phyloP scores from a whole-genome alignment of 2,329 filamentous ascomycete genomes.

The Talaromyces piceae region DNA sequence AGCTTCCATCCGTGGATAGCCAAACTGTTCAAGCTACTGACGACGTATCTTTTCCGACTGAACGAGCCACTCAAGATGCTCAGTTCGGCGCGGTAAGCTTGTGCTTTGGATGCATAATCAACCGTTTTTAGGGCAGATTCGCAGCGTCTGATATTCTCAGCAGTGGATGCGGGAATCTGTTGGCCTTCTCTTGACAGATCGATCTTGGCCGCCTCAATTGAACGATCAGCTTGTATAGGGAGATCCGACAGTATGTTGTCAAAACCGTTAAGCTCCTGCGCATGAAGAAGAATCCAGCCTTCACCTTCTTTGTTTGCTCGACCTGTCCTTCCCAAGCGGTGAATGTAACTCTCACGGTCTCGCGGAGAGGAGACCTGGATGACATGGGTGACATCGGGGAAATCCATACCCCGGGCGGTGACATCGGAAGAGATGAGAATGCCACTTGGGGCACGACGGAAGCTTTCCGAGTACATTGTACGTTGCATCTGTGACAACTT shows the following conservation, averaged over 20 bases:
- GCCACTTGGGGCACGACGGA: slow-evolving; percentile 57
- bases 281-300: slow-evolving; percentile 53
- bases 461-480: slow-evolving; percentile 62
- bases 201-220: slow-evolving; percentile 34
- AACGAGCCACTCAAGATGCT: slow-evolving; percentile 19
- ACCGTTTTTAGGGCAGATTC: slow-evolving; percentile 28
- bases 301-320: slow-evolving; percentile 58
- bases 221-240: slow-evolving; percentile 41
- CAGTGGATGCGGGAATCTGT: slow-evolving; percentile 11
- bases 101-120: slow-evolving; percentile 19
- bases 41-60: slow-evolving; percentile 29
- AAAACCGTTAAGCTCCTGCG: slow-evolving; percentile 45
- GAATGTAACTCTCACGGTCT: slow-evolving; percentile 65
- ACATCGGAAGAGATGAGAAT: slow-evolving; percentile 74
- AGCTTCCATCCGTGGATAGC: slow-evolving; percentile 43
- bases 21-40: slow-evolving; percentile 40
- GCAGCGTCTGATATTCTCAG: slow-evolving; percentile 14
- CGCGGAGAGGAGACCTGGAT: slow-evolving; percentile 62
- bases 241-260: slow-evolving; percentile 47
- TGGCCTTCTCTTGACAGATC: slow-evolving; percentile 27
- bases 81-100: slow-evolving; percentile 24
- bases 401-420: slow-evolving; percentile 75
- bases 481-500: slow-evolving; percentile 63
- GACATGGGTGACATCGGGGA: slow-evolving; percentile 71
- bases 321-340: slow-evolving; percentile 68